Conservation (phyloP, 768 basidiomycete genomes). For the Boletus reticulatus region DNA sequence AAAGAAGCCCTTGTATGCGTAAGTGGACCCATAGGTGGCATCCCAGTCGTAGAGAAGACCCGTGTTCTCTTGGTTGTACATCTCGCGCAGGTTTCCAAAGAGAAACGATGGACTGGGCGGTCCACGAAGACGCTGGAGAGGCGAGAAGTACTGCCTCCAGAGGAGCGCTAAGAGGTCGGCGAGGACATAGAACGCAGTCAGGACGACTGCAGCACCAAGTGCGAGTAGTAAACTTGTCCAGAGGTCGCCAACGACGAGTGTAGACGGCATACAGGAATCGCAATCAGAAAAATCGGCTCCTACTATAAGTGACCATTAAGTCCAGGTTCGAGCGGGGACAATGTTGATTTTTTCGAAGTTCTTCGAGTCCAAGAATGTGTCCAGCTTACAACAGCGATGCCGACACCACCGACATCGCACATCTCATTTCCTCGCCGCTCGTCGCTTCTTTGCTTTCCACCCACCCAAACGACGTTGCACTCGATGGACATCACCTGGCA, state of each 20-base stretch:
- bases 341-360: too few relatives aligned
- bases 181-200: slow-evolving; percentile 26
- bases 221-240: not conserved
- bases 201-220: slow-evolving; percentile 13
- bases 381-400: not conserved
- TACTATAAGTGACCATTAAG: not conserved
- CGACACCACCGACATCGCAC: slow-evolving; percentile 13
- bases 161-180: slow-evolving; percentile 41
- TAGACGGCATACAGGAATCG: slow-evolving; percentile 1
- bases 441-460: slow-evolving; percentile 36
- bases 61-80: slow-evolving; percentile 60
- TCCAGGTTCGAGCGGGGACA: too few relatives aligned
- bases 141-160: slow-evolving; percentile 44
- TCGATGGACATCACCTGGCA: slow-evolving; percentile 18
- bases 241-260: not conserved
- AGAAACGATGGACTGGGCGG: slow-evolving; percentile 48
- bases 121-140: slow-evolving; percentile 45
- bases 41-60: slow-evolving; percentile 47
- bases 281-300: not conserved
- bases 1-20: slow-evolving; percentile 52
- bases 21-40: slow-evolving; percentile 44
- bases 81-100: slow-evolving; percentile 50
- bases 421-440: slow-evolving; percentile 19
- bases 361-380: not conserved
- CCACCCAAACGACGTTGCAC: slow-evolving; percentile 51